Evolutionary conservation across 2,329 filamentous ascomycete genomes (phyloP), one percentile per base, ranked within the genome.

Genomic region (Ambrosiella xylebori): DNA sequence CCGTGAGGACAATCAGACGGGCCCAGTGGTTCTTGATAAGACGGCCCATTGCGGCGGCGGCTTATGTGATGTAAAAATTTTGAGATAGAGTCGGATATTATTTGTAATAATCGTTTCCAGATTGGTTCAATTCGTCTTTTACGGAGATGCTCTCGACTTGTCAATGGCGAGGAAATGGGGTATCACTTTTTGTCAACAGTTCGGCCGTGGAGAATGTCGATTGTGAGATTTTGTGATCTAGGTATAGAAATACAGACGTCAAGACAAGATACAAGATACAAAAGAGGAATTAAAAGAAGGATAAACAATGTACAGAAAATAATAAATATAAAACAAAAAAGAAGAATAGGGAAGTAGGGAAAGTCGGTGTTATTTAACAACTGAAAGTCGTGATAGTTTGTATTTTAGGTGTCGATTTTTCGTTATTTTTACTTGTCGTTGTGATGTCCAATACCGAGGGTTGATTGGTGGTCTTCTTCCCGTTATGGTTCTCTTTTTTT

Each of bases 21-120:
- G 89, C 93, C 88, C 88, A 95, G 76, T 98, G 93, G 76, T 97
- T 97, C 79, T 98, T 98, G 76, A 98, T 97, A 68, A 98, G 83
- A 73, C 85, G 93, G 71, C 93, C 93, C 93, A 98, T 98, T 62
- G 64, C 74, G 70, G 9, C 56, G 44, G 2, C n/a, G n/a, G 44
- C 4, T 47, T 47, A 19, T 55, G 27, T 45, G 36, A n/a, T 40
- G 51, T 17, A 12, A 35, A 55, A 35, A 49, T 54, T n/a, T 13
- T 13, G 36, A 7, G 37, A 53, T 36, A 27, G 27, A 27, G 27
- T 27, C 27, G 27, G 3, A 27, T 1, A 27, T 3, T 27, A 27
- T 27, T 5, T 27, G 27, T 27, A 27, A 27, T 27, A 27, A 27
- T 27, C 27, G 27, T 27, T 27, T 27, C 27, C 27, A 27, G 27